These are phyloP conservation scores for Pelargonium cotyledonis DNA, from an alignment of 441 rosid genomes.

Conservation along the genomic window DNA sequence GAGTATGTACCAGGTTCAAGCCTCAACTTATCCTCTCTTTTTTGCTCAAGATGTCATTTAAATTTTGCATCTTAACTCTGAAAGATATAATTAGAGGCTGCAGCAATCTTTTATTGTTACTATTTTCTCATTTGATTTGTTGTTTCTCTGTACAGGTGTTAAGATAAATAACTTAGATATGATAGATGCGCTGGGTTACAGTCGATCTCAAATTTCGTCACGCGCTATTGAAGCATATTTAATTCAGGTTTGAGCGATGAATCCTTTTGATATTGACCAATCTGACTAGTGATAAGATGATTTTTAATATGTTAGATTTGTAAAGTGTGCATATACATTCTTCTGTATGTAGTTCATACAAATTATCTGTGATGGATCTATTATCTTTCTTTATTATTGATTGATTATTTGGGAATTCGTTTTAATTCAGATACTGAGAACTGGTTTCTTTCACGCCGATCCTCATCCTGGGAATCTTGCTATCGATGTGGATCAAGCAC, in stretches of 20 bases:
- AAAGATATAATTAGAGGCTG: neutral
- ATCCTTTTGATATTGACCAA: neutral
- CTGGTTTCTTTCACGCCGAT: constrained; percentile 97
- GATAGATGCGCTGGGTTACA: constrained; percentile 53
- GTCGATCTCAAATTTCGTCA: constrained; percentile 77
- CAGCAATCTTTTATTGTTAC: neutral
- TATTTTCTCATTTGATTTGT: constrained; percentile 3
- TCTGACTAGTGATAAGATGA: constrained; percentile 8
- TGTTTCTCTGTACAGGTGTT: constrained; percentile 45
- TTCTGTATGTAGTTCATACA: neutral
- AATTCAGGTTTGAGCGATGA: constrained; percentile 57
- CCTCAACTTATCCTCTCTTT: constrained; percentile 22
- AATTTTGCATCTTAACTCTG: neutral
- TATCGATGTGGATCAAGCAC: constrained; percentile 62
- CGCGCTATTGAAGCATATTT: constrained; percentile 83
- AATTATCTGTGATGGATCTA: neutral
- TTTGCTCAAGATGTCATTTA: constrained; percentile 10
- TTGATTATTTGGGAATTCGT: constrained; percentile 13
- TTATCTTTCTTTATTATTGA: neutral
- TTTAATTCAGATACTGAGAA: constrained; percentile 59
- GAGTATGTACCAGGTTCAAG: constrained; percentile 88
- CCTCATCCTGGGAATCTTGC: constrained; percentile 99
- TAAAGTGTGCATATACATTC: neutral
- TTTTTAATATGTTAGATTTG: neutral
- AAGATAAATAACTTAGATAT: constrained; percentile 59